These are phyloP conservation scores for Lepidopterella palustris DNA, from an alignment of 495 filamentous ascomycete species.

Conservation along the genomic window DNA sequence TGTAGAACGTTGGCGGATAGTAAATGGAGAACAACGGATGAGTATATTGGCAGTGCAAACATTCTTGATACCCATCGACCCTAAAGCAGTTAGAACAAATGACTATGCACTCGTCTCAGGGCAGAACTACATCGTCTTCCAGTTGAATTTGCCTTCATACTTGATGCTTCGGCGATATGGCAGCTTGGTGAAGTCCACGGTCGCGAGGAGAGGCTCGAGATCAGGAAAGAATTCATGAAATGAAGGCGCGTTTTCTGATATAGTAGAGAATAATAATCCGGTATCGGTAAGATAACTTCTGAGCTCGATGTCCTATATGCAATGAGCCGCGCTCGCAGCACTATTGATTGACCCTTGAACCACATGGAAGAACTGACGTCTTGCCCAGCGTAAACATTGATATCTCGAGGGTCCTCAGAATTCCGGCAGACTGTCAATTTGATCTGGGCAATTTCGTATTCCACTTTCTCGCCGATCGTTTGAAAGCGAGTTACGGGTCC, in stretches of 20 bases:
- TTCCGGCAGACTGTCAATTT: conserved; percentile 37
- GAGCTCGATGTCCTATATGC: conserved; percentile 25
- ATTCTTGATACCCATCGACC: conserved; percentile 58
- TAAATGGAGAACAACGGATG: conserved; percentile 54
- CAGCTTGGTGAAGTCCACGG: conserved; percentile 52
- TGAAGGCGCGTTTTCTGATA: conserved; percentile 45
- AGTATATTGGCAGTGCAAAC: conserved; percentile 58
- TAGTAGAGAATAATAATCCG: conserved; percentile 49
- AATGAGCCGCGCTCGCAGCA: not conserved
- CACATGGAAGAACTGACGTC: conserved; percentile 20
- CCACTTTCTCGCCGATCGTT: conserved; percentile 39
- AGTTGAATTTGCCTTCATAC: conserved; percentile 56
- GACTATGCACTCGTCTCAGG: not conserved
- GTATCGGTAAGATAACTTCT: conserved; percentile 47
- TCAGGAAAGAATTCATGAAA: conserved; percentile 54
- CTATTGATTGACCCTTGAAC: not conserved
- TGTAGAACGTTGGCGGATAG: conserved; percentile 55
- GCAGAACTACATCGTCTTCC: conserved; percentile 52
- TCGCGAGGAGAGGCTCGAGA: conserved; percentile 45
- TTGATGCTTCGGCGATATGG: conserved; percentile 51
- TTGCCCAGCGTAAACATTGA: conserved; percentile 40
- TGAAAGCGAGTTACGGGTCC: conserved; percentile 53
- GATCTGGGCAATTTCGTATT: conserved; percentile 53
- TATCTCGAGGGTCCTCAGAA: conserved; percentile 22
- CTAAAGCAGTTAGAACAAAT: conserved; percentile 6